Conservation (phyloP, 768 basidiomycete genomes). For the Pleurotus tuber-regium region DNA sequence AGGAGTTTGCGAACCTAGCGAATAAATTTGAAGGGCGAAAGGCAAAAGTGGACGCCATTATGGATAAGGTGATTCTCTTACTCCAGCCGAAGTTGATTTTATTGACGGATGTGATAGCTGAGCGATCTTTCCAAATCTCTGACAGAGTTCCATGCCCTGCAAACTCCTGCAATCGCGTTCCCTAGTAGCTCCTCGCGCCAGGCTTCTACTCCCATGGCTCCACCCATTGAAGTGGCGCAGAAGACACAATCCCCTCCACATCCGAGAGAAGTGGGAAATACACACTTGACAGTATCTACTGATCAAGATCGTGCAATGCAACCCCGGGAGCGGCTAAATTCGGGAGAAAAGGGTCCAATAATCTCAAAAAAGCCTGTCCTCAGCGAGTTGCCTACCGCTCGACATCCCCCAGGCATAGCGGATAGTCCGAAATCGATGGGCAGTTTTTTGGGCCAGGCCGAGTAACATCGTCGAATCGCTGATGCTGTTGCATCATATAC, state of each 20-base stretch:
- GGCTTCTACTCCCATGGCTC: background rate
- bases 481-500: no score
- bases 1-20: slow-evolving; percentile 65
- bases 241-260: background rate
- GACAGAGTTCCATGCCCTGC: slow-evolving; percentile 47
- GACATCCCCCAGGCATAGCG: slow-evolving; percentile 2
- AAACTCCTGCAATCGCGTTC: slow-evolving; percentile 43
- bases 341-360: background rate
- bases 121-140: slow-evolving; percentile 54
- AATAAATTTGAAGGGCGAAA: slow-evolving; percentile 70
- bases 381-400: background rate
- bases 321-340: background rate
- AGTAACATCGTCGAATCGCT: background rate
- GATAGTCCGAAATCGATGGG: slow-evolving; percentile 5
- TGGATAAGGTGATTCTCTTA: slow-evolving; percentile 56
- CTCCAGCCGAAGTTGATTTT: slow-evolving; percentile 3
- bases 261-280: background rate
- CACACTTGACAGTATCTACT: background rate
- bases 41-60: slow-evolving; percentile 66
- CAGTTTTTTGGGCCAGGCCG: background rate
- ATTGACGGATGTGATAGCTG: slow-evolving; percentile 35
- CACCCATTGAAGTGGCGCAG: background rate
- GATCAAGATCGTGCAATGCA: background rate
- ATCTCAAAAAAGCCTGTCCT: background rate
- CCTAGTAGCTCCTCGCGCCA: background rate